Evolutionary conservation across 495 filamentous ascomycete genomes (phyloP), one percentile per base, ranked within the genome.

Genomic region (Aspergillus heteromorphus): DNA sequence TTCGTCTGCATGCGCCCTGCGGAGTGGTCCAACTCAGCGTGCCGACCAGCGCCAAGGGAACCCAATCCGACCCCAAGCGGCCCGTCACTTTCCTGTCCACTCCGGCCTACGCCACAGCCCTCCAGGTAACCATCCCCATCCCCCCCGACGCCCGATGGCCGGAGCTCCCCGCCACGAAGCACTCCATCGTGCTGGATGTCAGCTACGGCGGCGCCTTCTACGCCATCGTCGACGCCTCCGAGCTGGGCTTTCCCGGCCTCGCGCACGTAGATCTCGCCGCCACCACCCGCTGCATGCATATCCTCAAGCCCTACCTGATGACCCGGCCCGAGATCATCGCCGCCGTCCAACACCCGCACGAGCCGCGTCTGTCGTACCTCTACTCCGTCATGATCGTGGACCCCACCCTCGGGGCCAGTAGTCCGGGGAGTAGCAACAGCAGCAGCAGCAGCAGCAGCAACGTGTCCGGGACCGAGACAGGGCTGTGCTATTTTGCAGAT

Each of bases 201-300:
- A 60, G 56, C 47, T 67, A 65, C 21, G 68, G 66, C 4, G 68
- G 66, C 0, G 55, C 66, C 9, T 66, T 59, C 43, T 71, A 70
- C 42, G 62, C 61, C 0, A 40, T 67, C 3, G 56, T 67, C 27
- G 41, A 56, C 25, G 55, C 52, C 2, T 13, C 19, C 1, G 58
- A 64, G 8, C 47, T 67, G 0, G 67, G 67, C 5, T 65, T 67
- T 17, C 0, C 1, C n/a, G 59, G 58, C 13, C 18, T 61, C 23
- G 17, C n/a, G 11, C 40, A 57, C 16, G 40, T 63, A 14, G 54
- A 64, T 9, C 47, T 65, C 14, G 56, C 57, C 7, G 56, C 51
- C 9, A 49, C 57, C 8, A 49, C 55, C 1, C 18, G 17, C 3
- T 58, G 54, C 13, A 48, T 58, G 40, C 54, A 58, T 18, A 58